phyloP scores from a whole-genome alignment of 2,329 filamentous ascomycete species.

The Pseudohalonectria lignicola region DNA sequence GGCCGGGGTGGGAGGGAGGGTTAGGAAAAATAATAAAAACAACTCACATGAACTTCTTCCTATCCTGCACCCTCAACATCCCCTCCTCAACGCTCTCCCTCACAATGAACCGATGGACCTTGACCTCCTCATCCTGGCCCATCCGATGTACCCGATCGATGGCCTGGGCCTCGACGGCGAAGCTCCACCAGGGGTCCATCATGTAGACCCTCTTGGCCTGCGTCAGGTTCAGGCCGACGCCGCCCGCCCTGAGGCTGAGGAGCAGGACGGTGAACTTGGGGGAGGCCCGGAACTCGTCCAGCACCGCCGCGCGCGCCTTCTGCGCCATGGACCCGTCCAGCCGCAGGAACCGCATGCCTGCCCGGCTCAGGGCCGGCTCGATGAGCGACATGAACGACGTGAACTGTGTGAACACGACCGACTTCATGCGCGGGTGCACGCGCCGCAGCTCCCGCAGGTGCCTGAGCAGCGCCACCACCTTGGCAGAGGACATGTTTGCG shows the following conservation, averaged over 20 bases:
- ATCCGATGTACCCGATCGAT: constrained; percentile 97
- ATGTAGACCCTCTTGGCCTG: constrained; percentile 85
- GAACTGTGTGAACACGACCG: constrained; percentile 94
- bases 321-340: constrained; percentile 88
- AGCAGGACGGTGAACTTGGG: constrained; percentile 63
- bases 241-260: constrained; percentile 78
- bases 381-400: constrained; percentile 93
- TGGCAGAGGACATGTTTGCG: constrained; percentile 66
- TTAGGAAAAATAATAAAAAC: constrained; percentile 1
- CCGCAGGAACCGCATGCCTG: constrained; percentile 69
- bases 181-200: constrained; percentile 99
- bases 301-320: constrained; percentile 67
- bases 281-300: constrained; percentile 57
- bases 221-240: constrained; percentile 88
- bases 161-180: constrained; percentile 89
- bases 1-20: no score
- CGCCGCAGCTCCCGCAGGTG: constrained; percentile 61
- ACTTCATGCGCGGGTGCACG: constrained; percentile 62
- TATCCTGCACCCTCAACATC: constrained; percentile 86
- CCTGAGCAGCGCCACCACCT: constrained; percentile 69
- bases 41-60: constrained; percentile 90
- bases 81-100: constrained; percentile 87
- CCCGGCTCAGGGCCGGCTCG: constrained; percentile 62
- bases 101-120: constrained; percentile 80
- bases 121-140: constrained; percentile 81